A percentile compares a stretch with the other conserved stretches of the same genome.
These are phyloP conservation scores for Lachnellula hyalina DNA, from an alignment of 2,329 filamentous ascomycete genomes.

Conservation along the genomic window DNA sequence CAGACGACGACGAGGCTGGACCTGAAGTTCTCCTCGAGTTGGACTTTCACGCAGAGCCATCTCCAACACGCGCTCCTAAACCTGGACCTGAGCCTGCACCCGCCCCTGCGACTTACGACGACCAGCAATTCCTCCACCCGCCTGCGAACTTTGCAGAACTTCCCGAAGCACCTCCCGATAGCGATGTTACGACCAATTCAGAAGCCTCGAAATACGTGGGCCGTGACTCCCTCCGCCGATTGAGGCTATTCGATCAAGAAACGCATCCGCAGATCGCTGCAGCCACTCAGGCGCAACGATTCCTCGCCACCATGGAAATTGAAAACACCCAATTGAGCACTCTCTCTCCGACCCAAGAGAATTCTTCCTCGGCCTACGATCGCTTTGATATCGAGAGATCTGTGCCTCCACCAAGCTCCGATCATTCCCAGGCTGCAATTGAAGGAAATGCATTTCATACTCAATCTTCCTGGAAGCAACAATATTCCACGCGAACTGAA, in stretches of 20 bases:
- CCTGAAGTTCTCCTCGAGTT: background rate
- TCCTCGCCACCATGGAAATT: background rate
- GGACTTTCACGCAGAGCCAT: background rate
- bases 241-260: background rate
- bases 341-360: constrained; percentile 28
- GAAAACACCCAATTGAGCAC: constrained; percentile 20
- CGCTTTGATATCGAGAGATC: constrained; percentile 13
- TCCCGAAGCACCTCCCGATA: background rate
- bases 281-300: constrained; percentile 10
- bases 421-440: background rate
- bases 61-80: background rate
- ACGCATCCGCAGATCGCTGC: background rate
- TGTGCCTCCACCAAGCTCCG: background rate
- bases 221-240: background rate
- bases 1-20: background rate
- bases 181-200: background rate
- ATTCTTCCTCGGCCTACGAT: constrained; percentile 24
- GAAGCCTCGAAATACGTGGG: background rate
- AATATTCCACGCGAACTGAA: constrained; percentile 18
- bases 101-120: background rate
- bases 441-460: background rate
- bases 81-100: background rate
- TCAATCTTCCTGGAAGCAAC: constrained; percentile 1
- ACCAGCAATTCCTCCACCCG: background rate
- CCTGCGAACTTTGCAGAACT: background rate